Base-by-base conservation (phyloP, 495 filamentous ascomycete species). In the Hyaloscypha variabilis region DNA sequence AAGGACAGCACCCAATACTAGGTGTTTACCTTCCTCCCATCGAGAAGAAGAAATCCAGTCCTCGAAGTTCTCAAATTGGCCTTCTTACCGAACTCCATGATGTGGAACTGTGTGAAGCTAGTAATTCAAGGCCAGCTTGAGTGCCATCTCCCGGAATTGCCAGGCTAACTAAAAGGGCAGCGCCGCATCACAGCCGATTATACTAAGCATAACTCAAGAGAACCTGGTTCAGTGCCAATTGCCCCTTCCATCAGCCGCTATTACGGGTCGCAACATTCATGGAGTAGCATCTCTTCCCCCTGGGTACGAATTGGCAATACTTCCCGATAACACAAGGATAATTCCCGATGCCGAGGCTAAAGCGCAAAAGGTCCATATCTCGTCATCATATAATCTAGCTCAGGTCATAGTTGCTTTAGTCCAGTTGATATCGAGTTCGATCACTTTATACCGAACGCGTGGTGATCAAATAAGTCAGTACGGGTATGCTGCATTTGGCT, bases 401-500 rank as follows among this genome's bases (percentile, higher is more conserved):
- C 80, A 83, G 58, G 65, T 72, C 1, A 8, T 76, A 0, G 77
- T 68, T 53, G 39, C 39, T 42, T 11, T 42, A 19, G 8, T 42
- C 19, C 39, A 42, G 39, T 11, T 14, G 39, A 14, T 3, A 42
- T 42, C 53, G 74, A 70, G 1, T 23, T 46, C 1, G 53, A 53
- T 17, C 79, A 77, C 2, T 54, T 81, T 1, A n/a, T 80, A 79
- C 64, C 58, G 64, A 8, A 66, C 75, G 0, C 70, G 73, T 21
- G 81, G 76, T 1, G 64, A 72, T 42, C 78, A 82, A 52, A 68
- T 82, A 24, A 21, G 68, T 2, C 61, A 24, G 13, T 82, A 73
- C 51, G 81, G 81, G 25, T 82, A 79, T 60, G 76, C 77, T 1
- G 78, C 81, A 3, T 83, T 78, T 59, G 72, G 73, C 1, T 65